Conservation (phyloP, 2,329 filamentous ascomycete species). For the Akanthomyces uredinophilus region DNA sequence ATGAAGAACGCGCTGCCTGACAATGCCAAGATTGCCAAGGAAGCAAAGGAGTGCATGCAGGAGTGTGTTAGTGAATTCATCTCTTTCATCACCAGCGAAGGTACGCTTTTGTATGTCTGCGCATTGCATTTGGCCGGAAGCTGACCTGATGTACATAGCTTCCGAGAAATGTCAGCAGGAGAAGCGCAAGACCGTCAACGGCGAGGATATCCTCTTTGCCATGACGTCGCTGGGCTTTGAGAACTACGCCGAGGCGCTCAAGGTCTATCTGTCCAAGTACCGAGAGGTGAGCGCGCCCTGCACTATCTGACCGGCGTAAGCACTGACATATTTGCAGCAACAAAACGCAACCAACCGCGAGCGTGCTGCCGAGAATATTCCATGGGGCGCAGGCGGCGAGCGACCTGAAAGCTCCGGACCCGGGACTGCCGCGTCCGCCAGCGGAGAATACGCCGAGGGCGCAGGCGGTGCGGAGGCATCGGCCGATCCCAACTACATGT, state of each 20-base stretch:
- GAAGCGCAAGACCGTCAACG: conserved; percentile 98
- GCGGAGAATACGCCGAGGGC: conserved; percentile 39
- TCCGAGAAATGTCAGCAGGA: conserved; percentile 99
- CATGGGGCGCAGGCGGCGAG: conserved; percentile 30
- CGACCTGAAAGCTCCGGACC: conserved; percentile 25
- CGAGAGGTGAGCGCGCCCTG: conserved; percentile 68
- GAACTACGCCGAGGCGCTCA: conserved; percentile 95
- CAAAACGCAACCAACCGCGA: conserved; percentile 38
- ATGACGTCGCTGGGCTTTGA: conserved; percentile 99
- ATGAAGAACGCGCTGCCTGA: conserved; percentile 98
- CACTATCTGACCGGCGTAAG: neutral
- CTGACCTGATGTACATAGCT: conserved; percentile 46
- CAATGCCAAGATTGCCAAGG: conserved; percentile 98
- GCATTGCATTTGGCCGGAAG: conserved; percentile 14
- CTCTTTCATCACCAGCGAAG: conserved; percentile 98
- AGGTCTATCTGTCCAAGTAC: conserved; percentile 97
- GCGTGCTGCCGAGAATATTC: conserved; percentile 30
- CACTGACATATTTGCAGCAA: conserved; percentile 27
- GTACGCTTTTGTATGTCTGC: conserved; percentile 46
- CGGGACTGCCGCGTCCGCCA: conserved; percentile 23
- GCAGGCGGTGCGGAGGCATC: conserved; percentile 20
- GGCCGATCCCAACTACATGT: conserved; percentile 45
- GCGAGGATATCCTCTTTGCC: conserved; percentile 95
- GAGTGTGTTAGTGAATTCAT: conserved; percentile 99
- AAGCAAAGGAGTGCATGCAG: conserved; percentile 99